Base-by-base conservation (phyloP, 305 asterid genomes). In the Euphrasia arctica region DNA sequence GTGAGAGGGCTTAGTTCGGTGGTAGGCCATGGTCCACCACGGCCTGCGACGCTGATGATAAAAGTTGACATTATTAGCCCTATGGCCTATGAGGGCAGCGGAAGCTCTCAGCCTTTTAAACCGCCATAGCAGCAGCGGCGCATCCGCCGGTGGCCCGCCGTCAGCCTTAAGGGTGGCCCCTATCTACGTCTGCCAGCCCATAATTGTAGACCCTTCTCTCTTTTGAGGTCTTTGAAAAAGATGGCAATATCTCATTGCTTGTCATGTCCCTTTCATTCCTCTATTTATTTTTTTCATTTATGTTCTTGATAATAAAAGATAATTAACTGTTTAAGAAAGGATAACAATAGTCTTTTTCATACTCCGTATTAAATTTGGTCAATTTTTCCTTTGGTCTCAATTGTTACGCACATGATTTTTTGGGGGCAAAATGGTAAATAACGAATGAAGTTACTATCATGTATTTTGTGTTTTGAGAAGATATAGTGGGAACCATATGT, bases 111-210 rank as follows among this genome's bases (percentile, higher is more conserved):
- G 70, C 61, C 57, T 58, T 51, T 39, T 49, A 63, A 58, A 49
- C 10, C 62, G 66, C 74, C 47, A 62, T 41, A 31, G 58, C 64
- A 55, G 39, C 73, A 75, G 71, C 71, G 68, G 79, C 76, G 71
- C 71, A 52, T 71, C 74, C 68, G 78, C 77, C 65, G 64, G 62
- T 18, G 28, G 15, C 5, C 73, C 69, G 74, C 70, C 77, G 73
- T 41, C 70, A 47, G 22, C 45, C 60, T 39, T 4, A 48, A 58
- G 9, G 60, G 60, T 2, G 45, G 68, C 65, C 48, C 54, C 13
- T 8, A 25, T 11, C 28, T 4, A 4, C 14, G 43, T 39, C 41
- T 34, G 43, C 43, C 43, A 49, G 1, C 3, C 1, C 34, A 55
- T 25, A 27, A 25, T 7, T 5, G 25, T 22, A 54, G 42, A 60